Evolutionary conservation across 495 filamentous ascomycete genomes (phyloP).

Genomic region (Cairneyella variabilis): DNA sequence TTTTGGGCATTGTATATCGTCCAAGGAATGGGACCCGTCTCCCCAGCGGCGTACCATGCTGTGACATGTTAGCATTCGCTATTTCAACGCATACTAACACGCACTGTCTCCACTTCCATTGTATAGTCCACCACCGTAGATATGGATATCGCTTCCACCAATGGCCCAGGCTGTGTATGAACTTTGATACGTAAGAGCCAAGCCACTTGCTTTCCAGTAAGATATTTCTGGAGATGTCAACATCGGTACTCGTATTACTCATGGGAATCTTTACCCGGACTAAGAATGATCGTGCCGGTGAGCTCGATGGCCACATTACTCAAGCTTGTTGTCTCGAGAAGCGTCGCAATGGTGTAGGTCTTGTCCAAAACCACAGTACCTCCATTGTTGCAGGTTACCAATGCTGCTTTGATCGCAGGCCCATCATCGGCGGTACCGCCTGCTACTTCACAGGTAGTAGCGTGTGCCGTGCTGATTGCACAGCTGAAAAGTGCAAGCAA

Average conservation of each 20-base stretch:
- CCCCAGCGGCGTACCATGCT: slow-evolving; percentile 1
- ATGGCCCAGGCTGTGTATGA: slow-evolving; percentile 4
- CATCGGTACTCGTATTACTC: background rate
- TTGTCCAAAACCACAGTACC: background rate
- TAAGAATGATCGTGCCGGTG: slow-evolving; percentile 1
- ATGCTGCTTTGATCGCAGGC: slow-evolving; percentile 4
- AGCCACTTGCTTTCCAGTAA: slow-evolving; percentile 3
- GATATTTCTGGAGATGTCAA: background rate
- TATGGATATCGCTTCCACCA: slow-evolving; percentile 4
- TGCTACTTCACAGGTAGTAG: background rate
- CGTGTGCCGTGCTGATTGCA: background rate
- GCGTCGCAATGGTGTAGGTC: background rate
- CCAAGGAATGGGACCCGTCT: slow-evolving; percentile 5
- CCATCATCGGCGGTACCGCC: background rate
- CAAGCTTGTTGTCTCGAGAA: background rate
- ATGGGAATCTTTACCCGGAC: background rate
- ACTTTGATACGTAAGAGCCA: background rate
- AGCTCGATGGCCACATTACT: slow-evolving; percentile 3
- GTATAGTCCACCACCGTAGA: slow-evolving; percentile 2
- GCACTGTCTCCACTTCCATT: slow-evolving; percentile 3
- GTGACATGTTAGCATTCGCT: background rate
- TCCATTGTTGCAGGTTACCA: slow-evolving; percentile 5
- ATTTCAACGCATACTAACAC: no score
- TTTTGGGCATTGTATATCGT: slow-evolving; percentile 5
- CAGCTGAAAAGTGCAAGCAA: background rate